Conservation (phyloP, 179 eudicot species). For the Camellia oleifera region DNA sequence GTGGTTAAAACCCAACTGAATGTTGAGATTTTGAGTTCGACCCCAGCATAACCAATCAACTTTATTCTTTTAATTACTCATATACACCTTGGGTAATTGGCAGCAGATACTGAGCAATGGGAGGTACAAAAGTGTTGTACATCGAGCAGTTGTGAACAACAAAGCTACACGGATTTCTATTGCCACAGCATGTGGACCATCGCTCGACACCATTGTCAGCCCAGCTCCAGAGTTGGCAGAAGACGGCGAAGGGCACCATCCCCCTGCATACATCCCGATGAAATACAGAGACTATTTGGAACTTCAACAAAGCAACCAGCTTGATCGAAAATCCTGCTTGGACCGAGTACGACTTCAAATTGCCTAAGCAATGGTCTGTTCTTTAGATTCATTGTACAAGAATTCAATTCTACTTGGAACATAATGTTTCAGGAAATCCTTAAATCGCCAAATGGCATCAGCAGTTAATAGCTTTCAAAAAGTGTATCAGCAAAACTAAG, state of each 20-base stretch:
- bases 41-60: too few species aligned
- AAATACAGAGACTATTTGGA: conserved; percentile 32
- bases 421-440: too few species aligned
- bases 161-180: conserved; percentile 29
- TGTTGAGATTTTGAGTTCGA: too few species aligned
- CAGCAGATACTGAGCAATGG: conserved; percentile 40
- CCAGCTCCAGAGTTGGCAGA: conserved; percentile 25
- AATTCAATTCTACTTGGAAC: too few species aligned
- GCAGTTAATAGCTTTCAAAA: too few species aligned
- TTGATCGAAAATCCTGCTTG: conserved; percentile 29
- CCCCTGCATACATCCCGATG: conserved; percentile 27
- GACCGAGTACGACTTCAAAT: conserved; percentile 21
- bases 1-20: too few species aligned
- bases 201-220: conserved; percentile 28
- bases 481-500: too few species aligned
- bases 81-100: background rate
- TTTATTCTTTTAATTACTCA: background rate
- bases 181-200: conserved; percentile 33
- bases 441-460: too few species aligned
- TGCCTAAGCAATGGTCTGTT: background rate
- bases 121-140: conserved; percentile 32
- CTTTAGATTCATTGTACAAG: too few species aligned
- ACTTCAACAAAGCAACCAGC: conserved; percentile 29
- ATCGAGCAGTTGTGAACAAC: conserved; percentile 40
- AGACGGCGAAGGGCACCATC: background rate